Evolutionary conservation across 164 flowering plant species (phyloP), one percentile per base, ranked within the genome.

Genomic region (Cinnamomum micranthum): DNA sequence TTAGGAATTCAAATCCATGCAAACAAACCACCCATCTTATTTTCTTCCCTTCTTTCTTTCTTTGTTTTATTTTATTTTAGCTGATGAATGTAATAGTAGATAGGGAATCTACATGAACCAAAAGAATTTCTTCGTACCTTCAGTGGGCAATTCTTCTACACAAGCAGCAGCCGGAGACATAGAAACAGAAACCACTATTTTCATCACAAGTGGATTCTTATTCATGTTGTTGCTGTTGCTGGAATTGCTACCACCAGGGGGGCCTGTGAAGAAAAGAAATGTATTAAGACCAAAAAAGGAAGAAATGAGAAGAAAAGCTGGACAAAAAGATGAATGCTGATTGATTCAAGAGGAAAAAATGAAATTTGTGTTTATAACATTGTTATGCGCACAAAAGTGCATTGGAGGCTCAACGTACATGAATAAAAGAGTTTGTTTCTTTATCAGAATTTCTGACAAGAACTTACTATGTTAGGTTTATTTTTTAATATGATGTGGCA

Each of bases 71-170:
- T 41, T 24, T 14, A 23, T 23, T 25, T 64, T 60, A 19, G 15
- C 3, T 10, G 6, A 14, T 20, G 23, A 23, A 25, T 3, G 28
- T 64, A 64, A 0, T 9, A 12, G 23, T 64, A 64, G 15, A 6
- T 10, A 64, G 10, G 31, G 58, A 60, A 69, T 24, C 76, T 84
- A 82, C 73, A 78, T 15, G 76, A 82, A 86, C 79, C 91, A 86
- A 28, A 76, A 73, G 65, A 70, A 86, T 67, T 81, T 84, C 76
- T 67, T 80, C 73, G 78, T 78, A 64, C 75, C 72, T 2, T 0
- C 69, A 55, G 17, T 55, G 1, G 6, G 47, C n/a, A 9, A 15
- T 17, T 17, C 35, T 33, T 6, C 35, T 4, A 31, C 28, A 5
- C 20, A 2, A n/a, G 72, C 55, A 27, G 71, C 72, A 50, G 2